Base-by-base conservation (phyloP, 495 filamentous ascomycete species). In the Penicillium cosmopolitanum region DNA sequence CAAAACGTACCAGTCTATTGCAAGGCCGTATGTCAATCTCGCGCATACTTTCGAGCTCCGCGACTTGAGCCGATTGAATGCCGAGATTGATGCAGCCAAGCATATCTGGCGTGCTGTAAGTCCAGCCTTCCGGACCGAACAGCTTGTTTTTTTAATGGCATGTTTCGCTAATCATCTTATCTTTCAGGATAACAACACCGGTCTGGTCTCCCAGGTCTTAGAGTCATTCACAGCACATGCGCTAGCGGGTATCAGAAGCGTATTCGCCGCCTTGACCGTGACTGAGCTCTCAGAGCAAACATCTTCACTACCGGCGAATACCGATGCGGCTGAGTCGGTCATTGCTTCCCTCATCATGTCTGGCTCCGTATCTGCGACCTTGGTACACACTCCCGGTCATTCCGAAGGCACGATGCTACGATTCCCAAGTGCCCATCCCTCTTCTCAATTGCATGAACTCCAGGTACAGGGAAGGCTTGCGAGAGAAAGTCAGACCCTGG, bases 11-110 rank as follows among this genome's bases (percentile, higher is more conserved):
- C 80, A 80, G 47, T 72, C 77, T 5, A 62, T 90, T 18, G 81
- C 84, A 36, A 91, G 85, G 63, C 84, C 90, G 15, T 97, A 98
- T 68, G 74, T 87, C 6, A 73, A 80, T 25, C 71, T 97, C 35
- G 89, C 85, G 5, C 77, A 82, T 7, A 78, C 86, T 7, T 98
- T 96, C 64, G 82, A 86, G 64, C 70, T 79, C 40, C 78, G 82
- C 13, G 80, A 87, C 51, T 75, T 82, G 12, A 71, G 76, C 3
- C 79, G 74, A 57, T 74, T 95, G 18, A 78, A 78, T 58, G 72
- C 77, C 10, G 89, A 93, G 67, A 74, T 82, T 34, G 78, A 86
- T 18, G 66, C 73, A 13, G 84, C 82, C n/a, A 56, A 69, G 48
- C 65, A 79, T 12, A 64, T 85, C 28, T 96, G 89, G 88, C 43